phyloP scores from a whole-genome alignment of 805 yeast genomes.

The Groenewaldozyma salmanticensis region DNA sequence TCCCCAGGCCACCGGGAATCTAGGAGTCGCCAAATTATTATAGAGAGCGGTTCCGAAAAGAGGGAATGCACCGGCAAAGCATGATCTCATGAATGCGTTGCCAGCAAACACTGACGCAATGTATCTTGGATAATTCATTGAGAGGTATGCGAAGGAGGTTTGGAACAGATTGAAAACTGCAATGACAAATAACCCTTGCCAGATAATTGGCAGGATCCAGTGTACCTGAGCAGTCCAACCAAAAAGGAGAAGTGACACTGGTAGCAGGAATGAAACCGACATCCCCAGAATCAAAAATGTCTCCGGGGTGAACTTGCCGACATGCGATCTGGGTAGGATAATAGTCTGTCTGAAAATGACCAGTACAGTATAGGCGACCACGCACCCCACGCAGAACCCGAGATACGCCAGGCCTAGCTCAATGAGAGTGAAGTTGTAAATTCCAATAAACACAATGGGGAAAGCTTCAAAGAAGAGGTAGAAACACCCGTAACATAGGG shows the following conservation, averaged over 20 bases:
- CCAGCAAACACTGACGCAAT: conserved; percentile 58
- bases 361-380: conserved; percentile 26
- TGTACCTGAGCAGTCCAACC: conserved; percentile 46
- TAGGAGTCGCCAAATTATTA: conserved; percentile 35
- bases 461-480: conserved; percentile 54
- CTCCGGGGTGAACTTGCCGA: conserved; percentile 12
- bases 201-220: conserved; percentile 43
- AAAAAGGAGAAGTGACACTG: conserved; percentile 38
- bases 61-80: conserved; percentile 54
- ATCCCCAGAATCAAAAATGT: conserved; percentile 12
- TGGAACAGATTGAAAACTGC: conserved; percentile 40
- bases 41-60: conserved; percentile 47
- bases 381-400: conserved; percentile 38
- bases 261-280: conserved; percentile 26
- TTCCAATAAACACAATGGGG: conserved; percentile 43
- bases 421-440: conserved; percentile 38
- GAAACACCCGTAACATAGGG: conserved; percentile 42
- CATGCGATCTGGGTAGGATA: conserved; percentile 7
- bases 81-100: conserved; percentile 48
- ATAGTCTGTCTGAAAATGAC: conserved; percentile 3
- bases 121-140: conserved; percentile 38
- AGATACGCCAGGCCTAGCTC: conserved; percentile 41
- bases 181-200: conserved; percentile 31
- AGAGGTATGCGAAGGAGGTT: conserved; percentile 39
- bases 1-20: conserved; percentile 52